Percentiles rank a stretch among this genome's conserved stretches.
These are phyloP conservation scores for Ceratocystis cubensis DNA, from an alignment of 2,329 filamentous ascomycete genomes.

Conservation along the genomic window DNA sequence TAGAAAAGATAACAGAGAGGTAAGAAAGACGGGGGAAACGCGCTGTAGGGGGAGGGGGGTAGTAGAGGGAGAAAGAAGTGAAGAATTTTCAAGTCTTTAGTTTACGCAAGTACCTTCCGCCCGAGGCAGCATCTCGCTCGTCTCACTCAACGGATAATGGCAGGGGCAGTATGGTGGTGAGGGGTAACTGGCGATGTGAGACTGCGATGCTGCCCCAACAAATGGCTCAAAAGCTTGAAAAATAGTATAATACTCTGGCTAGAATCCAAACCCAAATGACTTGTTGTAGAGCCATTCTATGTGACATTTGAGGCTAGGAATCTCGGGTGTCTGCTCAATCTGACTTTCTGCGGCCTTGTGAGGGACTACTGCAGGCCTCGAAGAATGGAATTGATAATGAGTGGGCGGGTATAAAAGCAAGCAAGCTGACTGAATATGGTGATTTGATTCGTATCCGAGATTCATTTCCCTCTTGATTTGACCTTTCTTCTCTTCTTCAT, in stretches of 20 bases:
- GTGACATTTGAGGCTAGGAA: neutral
- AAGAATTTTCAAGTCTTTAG: slow-evolving; percentile 7
- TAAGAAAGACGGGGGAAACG: neutral
- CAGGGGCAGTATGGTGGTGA: neutral
- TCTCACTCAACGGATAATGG: neutral
- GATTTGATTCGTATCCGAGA: neutral
- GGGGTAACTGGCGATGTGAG: neutral
- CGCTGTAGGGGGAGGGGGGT: neutral
- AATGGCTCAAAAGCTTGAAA: neutral
- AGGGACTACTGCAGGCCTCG: neutral
- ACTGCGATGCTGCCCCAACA: neutral
- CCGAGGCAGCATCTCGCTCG: neutral
- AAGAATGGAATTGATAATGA: neutral
- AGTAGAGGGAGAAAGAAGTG: slow-evolving; percentile 4
- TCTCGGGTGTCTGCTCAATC: neutral
- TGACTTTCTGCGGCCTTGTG: neutral
- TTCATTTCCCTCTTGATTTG: neutral
- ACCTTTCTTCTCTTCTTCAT: neutral
- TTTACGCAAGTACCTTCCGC: neutral
- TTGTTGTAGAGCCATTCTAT: neutral
- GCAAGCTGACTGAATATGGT: neutral
- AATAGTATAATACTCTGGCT: neutral
- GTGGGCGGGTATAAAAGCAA: neutral
- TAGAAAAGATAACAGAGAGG: neutral
- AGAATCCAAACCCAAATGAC: neutral